Base-by-base conservation (phyloP, 768 basidiomycete species). In the Fibroporia radiculosa region DNA sequence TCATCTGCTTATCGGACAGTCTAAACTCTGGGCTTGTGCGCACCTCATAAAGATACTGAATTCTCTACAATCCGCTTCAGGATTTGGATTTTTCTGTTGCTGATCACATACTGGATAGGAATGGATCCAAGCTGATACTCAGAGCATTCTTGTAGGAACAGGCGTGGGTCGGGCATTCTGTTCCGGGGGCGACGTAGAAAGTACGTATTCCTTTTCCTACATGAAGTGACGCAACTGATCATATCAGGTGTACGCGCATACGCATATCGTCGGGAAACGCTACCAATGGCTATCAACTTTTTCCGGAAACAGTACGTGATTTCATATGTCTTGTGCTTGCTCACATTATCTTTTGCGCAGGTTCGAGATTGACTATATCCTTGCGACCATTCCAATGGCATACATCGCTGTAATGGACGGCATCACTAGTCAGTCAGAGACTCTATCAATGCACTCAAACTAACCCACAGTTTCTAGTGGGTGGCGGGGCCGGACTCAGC, bases 361-460 rank as follows among this genome's bases (percentile, higher is more conserved):
- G 59, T 92, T 89, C 55, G 88, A 88, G 59, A 62, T 88, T 56
- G 85, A 90, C 65, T 84, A 82, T 53, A 67, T 78, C 23, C 68
- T 87, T 38, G 82, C 82, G 2, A 74, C 72, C 2, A 62, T 90
- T 32, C 70, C 71, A 23, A 97, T 92, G 60, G 86, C 93, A n/a
- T 96, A 97, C 61, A 75, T 99, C 32, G 82, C 82, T 33, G 69
- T 98, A 45, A 74, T 97, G 62, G 90, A 98, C 58, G 95, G 96
- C 11, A 73, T 85, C 36, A 93, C 92, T 8, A 89, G 95, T 96
- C 58, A 47, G 89, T 75, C 49, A 50, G 54, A 10, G 23, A n/a
- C n/a, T n/a, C n/a, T n/a, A n/a, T n/a, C n/a, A n/a, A n/a, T n/a
- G n/a, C n/a, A n/a, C n/a, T n/a, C n/a, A n/a, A n/a, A n/a, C n/a